Percentiles rank a stretch among this genome's conserved stretches.
These are phyloP conservation scores for Nitzschia putrida DNA, from an alignment of 108 stramenopile genomes.

Conservation along the genomic window DNA sequence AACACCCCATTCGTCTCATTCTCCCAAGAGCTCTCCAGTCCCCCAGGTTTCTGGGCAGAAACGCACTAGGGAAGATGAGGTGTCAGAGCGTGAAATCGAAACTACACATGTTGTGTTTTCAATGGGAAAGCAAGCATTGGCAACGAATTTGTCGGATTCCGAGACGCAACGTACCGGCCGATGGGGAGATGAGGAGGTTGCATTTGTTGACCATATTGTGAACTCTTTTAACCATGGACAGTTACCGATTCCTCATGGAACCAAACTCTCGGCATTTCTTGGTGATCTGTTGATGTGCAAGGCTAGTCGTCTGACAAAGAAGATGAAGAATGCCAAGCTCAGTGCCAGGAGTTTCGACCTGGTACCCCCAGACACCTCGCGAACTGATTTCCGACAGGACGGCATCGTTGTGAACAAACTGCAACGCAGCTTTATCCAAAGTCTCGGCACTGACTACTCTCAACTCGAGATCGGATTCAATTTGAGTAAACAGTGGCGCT, in stretches of 20 bases:
- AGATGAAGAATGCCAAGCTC: slow-evolving; percentile 73
- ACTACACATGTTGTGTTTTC: slow-evolving; percentile 12
- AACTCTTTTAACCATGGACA: slow-evolving; percentile 56
- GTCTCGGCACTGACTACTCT: slow-evolving; percentile 42
- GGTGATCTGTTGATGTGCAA: slow-evolving; percentile 64
- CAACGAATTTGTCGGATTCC: neutral
- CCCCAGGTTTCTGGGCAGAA: neutral
- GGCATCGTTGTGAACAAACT: slow-evolving; percentile 34
- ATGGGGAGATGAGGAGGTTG: slow-evolving; percentile 60
- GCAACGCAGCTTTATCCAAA: slow-evolving; percentile 59
- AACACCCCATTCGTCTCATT: neutral
- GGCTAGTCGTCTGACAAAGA: slow-evolving; percentile 67
- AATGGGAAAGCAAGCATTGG: neutral
- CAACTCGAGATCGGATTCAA: slow-evolving; percentile 59
- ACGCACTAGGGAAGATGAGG: neutral
- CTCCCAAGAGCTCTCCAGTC: neutral
- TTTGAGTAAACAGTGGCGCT: slow-evolving; percentile 60
- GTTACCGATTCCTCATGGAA: slow-evolving; percentile 56
- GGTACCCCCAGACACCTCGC: neutral
- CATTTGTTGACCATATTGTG: slow-evolving; percentile 52
- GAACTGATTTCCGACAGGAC: neutral
- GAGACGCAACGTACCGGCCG: slow-evolving; percentile 61
- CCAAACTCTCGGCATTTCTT: slow-evolving; percentile 64
- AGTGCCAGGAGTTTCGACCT: slow-evolving; percentile 43
- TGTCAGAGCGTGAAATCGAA: slow-evolving; percentile 14